Conservation (phyloP, 441 rosid species). For the Metrosideros polymorpha region DNA sequence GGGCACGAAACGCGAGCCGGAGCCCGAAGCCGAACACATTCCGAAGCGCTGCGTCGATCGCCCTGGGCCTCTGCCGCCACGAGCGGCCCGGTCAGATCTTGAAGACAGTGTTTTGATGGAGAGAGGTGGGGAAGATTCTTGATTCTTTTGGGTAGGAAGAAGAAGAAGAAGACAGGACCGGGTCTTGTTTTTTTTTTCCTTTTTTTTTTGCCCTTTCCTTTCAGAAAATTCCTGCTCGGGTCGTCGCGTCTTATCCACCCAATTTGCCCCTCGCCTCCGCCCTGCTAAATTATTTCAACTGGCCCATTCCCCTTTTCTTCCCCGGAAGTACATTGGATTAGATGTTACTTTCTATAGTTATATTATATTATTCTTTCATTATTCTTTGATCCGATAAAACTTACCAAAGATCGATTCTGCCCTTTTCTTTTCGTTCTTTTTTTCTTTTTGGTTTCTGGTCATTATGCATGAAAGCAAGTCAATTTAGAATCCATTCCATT, state of each 20-base stretch:
- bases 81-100: background rate
- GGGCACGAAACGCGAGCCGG: background rate
- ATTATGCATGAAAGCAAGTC: background rate
- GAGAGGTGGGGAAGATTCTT: background rate
- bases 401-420: background rate
- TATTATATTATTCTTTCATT: background rate
- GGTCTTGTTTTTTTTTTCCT: background rate
- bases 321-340: background rate
- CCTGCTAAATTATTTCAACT: background rate
- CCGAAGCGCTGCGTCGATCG: background rate
- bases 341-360: background rate
- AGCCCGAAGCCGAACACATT: background rate
- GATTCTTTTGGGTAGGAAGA: background rate
- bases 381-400: background rate
- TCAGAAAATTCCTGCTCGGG: background rate
- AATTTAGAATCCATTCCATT: background rate
- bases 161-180: background rate
- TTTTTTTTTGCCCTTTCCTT: background rate
- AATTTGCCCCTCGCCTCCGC: background rate
- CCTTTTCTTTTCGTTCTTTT: background rate
- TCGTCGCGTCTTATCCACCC: background rate
- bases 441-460: background rate
- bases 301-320: background rate
- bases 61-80: background rate
- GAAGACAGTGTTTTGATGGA: background rate